Percentiles rank a stretch among this genome's conserved stretches.
Evolutionary conservation across 805 yeast species (phyloP).

Genomic region (Saccharomycopsis javanensis): DNA sequence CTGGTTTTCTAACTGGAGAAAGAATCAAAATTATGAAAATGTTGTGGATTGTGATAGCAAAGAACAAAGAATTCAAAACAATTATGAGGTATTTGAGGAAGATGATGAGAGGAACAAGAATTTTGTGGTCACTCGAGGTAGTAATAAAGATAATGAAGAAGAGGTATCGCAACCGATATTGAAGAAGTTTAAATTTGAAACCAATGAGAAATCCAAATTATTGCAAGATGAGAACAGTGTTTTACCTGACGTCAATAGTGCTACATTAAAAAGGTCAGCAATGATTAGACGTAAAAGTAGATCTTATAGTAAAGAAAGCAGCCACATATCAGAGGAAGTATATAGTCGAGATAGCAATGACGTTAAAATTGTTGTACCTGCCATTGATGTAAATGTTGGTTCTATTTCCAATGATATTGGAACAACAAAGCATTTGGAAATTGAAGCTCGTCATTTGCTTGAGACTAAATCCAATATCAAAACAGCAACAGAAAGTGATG

Average conservation of each 20-base stretch:
- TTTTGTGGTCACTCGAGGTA: neutral
- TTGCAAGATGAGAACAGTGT: neutral
- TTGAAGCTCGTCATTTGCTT: neutral
- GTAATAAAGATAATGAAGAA: neutral
- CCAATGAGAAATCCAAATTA: neutral
- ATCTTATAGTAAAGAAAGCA: neutral
- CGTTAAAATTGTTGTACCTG: neutral
- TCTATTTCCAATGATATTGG: neutral
- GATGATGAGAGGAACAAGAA: neutral
- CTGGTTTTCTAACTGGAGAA: neutral
- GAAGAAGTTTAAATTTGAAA: neutral
- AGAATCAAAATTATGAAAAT: neutral
- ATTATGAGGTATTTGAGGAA: neutral
- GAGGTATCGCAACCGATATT: neutral
- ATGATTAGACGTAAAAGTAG: neutral
- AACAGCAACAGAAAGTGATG: neutral
- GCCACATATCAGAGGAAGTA: too few relatives aligned
- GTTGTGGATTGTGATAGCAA: neutral
- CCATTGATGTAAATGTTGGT: neutral
- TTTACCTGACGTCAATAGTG: neutral
- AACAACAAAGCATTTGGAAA: neutral
- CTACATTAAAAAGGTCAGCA: neutral
- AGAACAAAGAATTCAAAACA: neutral
- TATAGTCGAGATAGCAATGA: neutral
- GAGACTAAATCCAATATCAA: neutral